These are phyloP conservation scores for Pseudogymnoascus pannorum DNA, from an alignment of 2,329 filamentous ascomycete species.

Conservation along the genomic window DNA sequence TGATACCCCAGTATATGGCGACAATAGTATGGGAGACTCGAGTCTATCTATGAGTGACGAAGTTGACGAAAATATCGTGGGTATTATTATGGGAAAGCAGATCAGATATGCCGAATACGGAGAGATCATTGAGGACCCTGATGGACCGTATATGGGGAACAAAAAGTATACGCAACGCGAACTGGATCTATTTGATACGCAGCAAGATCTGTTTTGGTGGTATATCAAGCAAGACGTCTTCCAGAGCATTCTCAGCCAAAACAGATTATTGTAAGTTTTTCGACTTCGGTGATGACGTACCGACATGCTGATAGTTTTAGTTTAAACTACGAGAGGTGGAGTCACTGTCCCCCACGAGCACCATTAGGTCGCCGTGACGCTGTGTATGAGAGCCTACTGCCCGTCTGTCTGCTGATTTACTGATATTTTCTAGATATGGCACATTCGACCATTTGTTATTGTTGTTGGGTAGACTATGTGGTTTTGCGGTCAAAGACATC, in stretches of 20 bases:
- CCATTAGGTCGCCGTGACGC: constrained; percentile 70
- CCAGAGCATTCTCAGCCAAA: constrained; percentile 82
- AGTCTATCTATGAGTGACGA: constrained; percentile 26
- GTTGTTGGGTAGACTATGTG: constrained; percentile 68
- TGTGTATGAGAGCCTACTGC: constrained; percentile 41
- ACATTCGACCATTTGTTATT: constrained; percentile 84
- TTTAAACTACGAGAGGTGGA: constrained; percentile 70
- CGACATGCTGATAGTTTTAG: constrained; percentile 13
- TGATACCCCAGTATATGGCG: constrained; percentile 12
- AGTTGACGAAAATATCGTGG: constrained; percentile 50
- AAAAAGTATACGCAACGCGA: constrained; percentile 42
- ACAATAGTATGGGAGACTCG: constrained; percentile 19
- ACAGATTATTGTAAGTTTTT: constrained; percentile 67
- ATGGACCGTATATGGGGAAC: constrained; percentile 5
- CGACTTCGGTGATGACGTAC: not conserved
- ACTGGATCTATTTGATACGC: constrained; percentile 69
- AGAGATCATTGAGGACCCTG: constrained; percentile 31
- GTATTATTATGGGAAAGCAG: constrained; percentile 48
- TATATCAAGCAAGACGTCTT: constrained; percentile 91
- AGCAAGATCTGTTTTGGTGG: constrained; percentile 92
- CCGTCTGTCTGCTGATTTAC: not conserved
- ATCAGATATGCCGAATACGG: constrained; percentile 53
- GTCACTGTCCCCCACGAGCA: constrained; percentile 79
- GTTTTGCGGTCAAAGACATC: constrained; percentile 72
- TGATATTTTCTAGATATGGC: constrained; percentile 57